Evolutionary conservation across 768 basidiomycete genomes (phyloP), one percentile per base, ranked within the genome.

Genomic region (Naganishia randhawae): DNA sequence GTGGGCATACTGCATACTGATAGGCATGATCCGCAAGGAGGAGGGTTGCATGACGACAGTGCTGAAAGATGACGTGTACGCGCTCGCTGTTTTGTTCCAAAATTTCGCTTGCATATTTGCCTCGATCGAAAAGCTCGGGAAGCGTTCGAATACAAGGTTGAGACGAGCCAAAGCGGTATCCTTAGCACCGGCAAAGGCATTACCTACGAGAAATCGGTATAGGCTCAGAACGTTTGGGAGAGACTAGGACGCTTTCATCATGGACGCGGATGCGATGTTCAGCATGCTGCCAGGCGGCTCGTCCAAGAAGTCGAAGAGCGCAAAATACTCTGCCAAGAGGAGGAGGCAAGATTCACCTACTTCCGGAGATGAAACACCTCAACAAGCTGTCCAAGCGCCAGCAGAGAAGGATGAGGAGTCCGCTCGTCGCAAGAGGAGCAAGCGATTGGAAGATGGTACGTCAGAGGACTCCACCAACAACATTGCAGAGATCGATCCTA

Each of bases 261-360:
- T 54, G 52, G 50, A 69, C 45, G 57, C 57, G 37, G 70, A 72
- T 52, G 70, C 66, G 39, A 65, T 57, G 35, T 68, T 71, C 50
- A 68, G 67, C 66, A 68, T 90, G 68, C 84, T 86, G 25, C 88
- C 90, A 74, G 88, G 90, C 83, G 86, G 89, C 32, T 91, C 90
- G 11, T 85, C 90, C 39, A 90, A 91, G 78, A 70, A 66, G 45
- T 72, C 48, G 54, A 67, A 50, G 32, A 31, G 27, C 19, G 22
- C 65, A 1, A 67, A 57, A 31, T 31, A 39, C 8, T 3, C 53
- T 45, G 37, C 37, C n/a, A 50, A 55, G 22, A 19, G 35, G 42
- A 39, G 39, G 33, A 67, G 54, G 27, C 55, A 50, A 39, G 57
- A 50, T 27, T 62, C 57, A 63, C 9, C 50, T n/a, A 31, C 54